Evolutionary conservation across 2,329 filamentous ascomycete species (phyloP), one percentile per base, ranked within the genome.

Genomic region (Dendrostoma leiphaemia): DNA sequence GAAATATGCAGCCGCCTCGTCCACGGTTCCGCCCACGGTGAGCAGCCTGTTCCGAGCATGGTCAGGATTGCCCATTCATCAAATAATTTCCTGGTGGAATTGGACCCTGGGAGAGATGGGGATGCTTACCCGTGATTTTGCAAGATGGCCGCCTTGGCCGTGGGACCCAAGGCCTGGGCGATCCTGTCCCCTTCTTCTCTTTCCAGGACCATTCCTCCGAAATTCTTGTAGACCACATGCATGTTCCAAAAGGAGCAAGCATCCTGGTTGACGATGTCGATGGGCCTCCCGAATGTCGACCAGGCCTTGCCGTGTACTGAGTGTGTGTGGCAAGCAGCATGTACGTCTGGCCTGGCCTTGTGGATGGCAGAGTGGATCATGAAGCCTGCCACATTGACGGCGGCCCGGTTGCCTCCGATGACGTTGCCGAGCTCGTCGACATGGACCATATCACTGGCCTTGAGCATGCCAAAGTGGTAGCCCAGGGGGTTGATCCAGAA

Each of bases 1-100:
- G 63, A 86, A 87, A 12, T 87, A 64, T 62, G 82, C 88, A 0
- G 82, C 82, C 0, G 85, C 85, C 66, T 88, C 85, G 55, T 88
- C 85, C 1, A 88, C 84, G 0, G 84, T 88, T 1, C 65, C 65
- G 1, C 85, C 85, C 0, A 84, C 82, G 0, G 83, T 87, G 40
- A 88, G 64, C 12, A 88, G 65, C 0, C 85, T n/a, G n/a, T n/a
- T n/a, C n/a, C n/a, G n/a, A n/a, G n/a, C 85, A 63, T 88, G 85
- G 59, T 88, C 26, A 88, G 67, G 28, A 88, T 82, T 53, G 82
- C 71, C n/a, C n/a, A n/a, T n/a, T n/a, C n/a, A n/a, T n/a, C n/a
- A n/a, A n/a, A n/a, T n/a, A n/a, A n/a, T n/a, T n/a, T n/a, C n/a
- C n/a, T n/a, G n/a, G n/a, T n/a, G n/a, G n/a, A n/a, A n/a, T n/a